These are phyloP conservation scores for Rhizophagus prolifer DNA, from an alignment of 192 early-diverging fungal genomes.

Conservation along the genomic window DNA sequence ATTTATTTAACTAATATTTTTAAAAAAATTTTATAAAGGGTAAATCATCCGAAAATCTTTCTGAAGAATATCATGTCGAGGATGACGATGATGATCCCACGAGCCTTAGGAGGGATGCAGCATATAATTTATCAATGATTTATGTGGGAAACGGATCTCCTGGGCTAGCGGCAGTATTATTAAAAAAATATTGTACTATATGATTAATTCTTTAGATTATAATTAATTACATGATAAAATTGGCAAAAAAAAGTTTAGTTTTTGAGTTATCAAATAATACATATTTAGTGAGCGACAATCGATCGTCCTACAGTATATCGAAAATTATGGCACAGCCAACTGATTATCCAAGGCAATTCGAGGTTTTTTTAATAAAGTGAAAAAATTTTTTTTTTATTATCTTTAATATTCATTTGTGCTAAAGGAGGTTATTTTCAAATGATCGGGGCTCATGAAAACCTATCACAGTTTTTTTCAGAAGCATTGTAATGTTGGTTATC, in stretches of 20 bases:
- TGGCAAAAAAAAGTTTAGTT: no score
- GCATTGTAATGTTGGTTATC: background rate
- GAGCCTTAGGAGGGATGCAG: conserved; percentile 75
- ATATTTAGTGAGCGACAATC: no score
- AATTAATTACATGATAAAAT: no score
- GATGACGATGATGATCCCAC: conserved; percentile 40
- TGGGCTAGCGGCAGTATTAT: conserved; percentile 67
- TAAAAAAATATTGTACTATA: conserved; percentile 77
- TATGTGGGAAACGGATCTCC: conserved; percentile 73
- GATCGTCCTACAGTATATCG: no score
- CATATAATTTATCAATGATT: conserved; percentile 87
- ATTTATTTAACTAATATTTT: background rate
- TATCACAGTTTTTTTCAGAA: background rate
- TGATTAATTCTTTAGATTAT: conserved; percentile 27
- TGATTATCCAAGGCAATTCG: no score
- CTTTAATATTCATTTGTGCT: no score
- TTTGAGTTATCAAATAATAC: no score
- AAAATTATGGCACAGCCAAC: no score
- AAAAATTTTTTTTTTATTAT: no score
- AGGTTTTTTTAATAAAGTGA: no score
- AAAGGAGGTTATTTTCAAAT: no score
- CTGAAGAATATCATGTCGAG: background rate
- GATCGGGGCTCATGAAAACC: no score
- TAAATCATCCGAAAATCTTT: background rate
- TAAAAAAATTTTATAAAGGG: background rate